Evolutionary conservation across 2,329 filamentous ascomycete genomes (phyloP), one percentile per base, ranked within the genome.

Genomic region (Talaromyces sp.): DNA sequence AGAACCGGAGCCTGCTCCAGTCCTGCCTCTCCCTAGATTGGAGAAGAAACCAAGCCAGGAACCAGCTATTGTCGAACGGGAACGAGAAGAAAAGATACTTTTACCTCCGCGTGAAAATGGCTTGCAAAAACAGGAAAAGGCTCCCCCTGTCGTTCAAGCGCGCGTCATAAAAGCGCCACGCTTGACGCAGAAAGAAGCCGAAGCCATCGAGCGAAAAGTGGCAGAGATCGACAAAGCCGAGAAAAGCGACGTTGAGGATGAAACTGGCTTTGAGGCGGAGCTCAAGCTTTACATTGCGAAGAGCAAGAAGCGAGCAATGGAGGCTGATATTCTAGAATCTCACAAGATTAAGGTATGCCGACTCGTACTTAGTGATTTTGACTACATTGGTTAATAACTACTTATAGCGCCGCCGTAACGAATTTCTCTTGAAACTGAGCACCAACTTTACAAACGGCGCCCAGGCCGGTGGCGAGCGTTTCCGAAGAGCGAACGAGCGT

Each of bases 401-500:
- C 8, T 70, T 59, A n/a, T 35, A 89, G 91, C 77, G 89, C 82
- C 80, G 86, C 78, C 77, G 85, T 74, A 70, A 82, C 73, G 72
- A 85, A 80, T 76, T 86, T 76, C 72, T 88, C 75, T 76, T 88
- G 39, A 82, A 82, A 52, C 80, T 86, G 63, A 81, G 83, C 66
- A 82, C 84, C 66, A 80, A 89, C 62, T 86, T 97, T 60, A 83
- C 83, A 63, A 83, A 83, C 50, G 90, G 94, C 72, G 87, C 89
- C 59, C 84, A 88, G 60, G 84, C 87, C 19, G 92, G 92, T 45
- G 90, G 90, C 72, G 85, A 89, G 62, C 88, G 91, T 37, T 97
- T 91, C 75, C 87, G 91, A 66, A 85, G 90, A 14, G 82, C 89
- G 54, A 89, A 95, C 75, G 93, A 93, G 73, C 87, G 91, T 19